phyloP scores from a whole-genome alignment of 306 rosid genomes.

The Begonia loranthoides region DNA sequence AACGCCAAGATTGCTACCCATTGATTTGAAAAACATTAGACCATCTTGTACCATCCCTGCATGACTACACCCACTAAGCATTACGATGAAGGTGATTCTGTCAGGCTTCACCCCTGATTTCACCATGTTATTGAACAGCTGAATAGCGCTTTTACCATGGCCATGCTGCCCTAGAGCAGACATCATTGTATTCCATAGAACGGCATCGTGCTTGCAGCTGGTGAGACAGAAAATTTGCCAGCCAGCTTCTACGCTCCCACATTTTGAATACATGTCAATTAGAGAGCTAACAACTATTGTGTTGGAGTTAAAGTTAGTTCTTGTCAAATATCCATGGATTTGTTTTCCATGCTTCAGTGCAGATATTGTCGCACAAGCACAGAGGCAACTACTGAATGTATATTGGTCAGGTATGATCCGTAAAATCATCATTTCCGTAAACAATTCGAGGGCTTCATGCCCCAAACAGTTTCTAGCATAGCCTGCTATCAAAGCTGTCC shows the following conservation, averaged over 20 bases:
- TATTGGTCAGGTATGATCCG: constrained; percentile 58
- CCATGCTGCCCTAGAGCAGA: constrained; percentile 60
- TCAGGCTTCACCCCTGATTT: constrained; percentile 50
- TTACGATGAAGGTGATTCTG: constrained; percentile 39
- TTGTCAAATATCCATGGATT: constrained; percentile 45
- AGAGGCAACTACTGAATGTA: constrained; percentile 66
- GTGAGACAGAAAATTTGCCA: constrained; percentile 27
- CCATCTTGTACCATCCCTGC: constrained; percentile 69
- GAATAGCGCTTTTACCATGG: constrained; percentile 38
- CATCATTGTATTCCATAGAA: constrained; percentile 67
- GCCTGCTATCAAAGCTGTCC: constrained; percentile 67
- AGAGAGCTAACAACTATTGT: constrained; percentile 61
- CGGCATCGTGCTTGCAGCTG: constrained; percentile 45
- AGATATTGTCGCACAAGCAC: constrained; percentile 57
- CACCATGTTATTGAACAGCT: constrained; percentile 39
- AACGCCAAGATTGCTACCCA: constrained; percentile 33
- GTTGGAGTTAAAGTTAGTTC: constrained; percentile 45
- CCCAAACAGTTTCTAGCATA: constrained; percentile 56
- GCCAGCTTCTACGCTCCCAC: constrained; percentile 50
- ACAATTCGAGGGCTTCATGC: constrained; percentile 55
- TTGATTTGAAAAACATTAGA: constrained; percentile 43
- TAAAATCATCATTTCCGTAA: constrained; percentile 37
- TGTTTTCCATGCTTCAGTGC: constrained; percentile 58
- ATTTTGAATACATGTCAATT: constrained; percentile 71
- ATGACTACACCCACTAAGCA: constrained; percentile 67